Evolutionary conservation across 2,329 filamentous ascomycete species (phyloP).

Genomic region (Alternaria sp.): DNA sequence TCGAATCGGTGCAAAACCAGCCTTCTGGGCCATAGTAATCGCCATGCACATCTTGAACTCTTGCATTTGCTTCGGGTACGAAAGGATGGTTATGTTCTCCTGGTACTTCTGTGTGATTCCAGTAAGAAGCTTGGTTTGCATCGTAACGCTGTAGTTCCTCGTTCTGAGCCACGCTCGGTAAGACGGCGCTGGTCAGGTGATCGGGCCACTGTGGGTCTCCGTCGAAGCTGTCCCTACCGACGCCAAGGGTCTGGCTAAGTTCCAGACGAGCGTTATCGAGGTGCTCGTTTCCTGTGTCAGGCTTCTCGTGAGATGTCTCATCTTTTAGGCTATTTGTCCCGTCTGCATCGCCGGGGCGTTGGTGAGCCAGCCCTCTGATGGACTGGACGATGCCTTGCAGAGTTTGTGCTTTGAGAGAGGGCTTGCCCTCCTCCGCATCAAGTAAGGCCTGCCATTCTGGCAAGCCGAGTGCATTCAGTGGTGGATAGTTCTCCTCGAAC

Average conservation of each 20-base stretch:
- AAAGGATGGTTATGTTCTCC: neutral
- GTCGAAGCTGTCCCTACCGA: neutral
- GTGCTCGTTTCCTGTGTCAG: neutral
- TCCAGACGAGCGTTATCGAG: too few species aligned
- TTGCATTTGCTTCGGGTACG: neutral
- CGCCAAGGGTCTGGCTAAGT: neutral
- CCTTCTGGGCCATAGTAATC: neutral
- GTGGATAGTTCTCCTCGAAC: neutral
- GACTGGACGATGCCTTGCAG: neutral
- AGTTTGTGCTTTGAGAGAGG: neutral
- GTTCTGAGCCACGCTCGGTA: neutral
- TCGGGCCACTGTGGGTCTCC: neutral
- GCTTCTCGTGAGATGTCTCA: fast-evolving
- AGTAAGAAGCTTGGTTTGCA: neutral
- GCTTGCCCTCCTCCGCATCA: neutral
- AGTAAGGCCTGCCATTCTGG: neutral
- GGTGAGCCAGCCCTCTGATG: too few species aligned
- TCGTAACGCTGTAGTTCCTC: neutral
- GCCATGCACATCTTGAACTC: neutral
- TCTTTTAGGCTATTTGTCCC: fast-evolving
- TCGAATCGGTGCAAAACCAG: neutral
- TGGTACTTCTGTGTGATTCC: neutral
- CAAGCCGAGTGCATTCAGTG: neutral
- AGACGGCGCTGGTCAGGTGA: neutral
- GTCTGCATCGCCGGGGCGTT: neutral